A percentile compares a stretch with the other conserved stretches of the same genome.
Evolutionary conservation across 345 rosid genomes (phyloP).

Genomic region (Pistacia atlantica): DNA sequence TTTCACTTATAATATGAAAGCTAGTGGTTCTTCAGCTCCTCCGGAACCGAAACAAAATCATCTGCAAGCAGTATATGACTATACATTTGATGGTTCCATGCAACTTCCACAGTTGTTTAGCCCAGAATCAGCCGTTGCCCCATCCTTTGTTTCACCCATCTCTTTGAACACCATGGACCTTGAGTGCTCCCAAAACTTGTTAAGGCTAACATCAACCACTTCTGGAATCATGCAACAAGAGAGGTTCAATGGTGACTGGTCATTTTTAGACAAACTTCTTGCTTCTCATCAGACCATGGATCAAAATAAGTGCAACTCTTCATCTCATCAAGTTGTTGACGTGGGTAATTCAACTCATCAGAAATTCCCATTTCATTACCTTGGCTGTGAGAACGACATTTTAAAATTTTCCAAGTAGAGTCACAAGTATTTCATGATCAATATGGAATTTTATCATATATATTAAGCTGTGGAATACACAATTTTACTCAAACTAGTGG

Average conservation of each 20-base stretch:
- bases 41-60: conserved; percentile 33
- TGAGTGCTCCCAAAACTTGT: conserved; percentile 67
- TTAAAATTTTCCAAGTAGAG: conserved; percentile 58
- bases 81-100: conserved; percentile 49
- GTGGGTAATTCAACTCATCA: conserved; percentile 39
- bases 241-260: conserved; percentile 73
- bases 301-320: conserved; percentile 29
- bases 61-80: conserved; percentile 33
- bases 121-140: conserved; percentile 53
- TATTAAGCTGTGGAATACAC: background rate
- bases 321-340: conserved; percentile 36
- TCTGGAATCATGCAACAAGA: conserved; percentile 32
- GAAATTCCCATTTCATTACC: conserved; percentile 67
- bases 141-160: conserved; percentile 32
- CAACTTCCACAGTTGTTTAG: conserved; percentile 86
- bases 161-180: conserved; percentile 46
- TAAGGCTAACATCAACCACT: conserved; percentile 55
- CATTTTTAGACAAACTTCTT: conserved; percentile 84
- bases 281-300: conserved; percentile 46
- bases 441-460: background rate
- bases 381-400: conserved; percentile 54
- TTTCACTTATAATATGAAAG: conserved; percentile 31
- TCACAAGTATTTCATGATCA: background rate
- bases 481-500: background rate
- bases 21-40: conserved; percentile 22